Evolutionary conservation across 495 filamentous ascomycete genomes (phyloP).

Genomic region (Podospora pseudopauciseta): DNA sequence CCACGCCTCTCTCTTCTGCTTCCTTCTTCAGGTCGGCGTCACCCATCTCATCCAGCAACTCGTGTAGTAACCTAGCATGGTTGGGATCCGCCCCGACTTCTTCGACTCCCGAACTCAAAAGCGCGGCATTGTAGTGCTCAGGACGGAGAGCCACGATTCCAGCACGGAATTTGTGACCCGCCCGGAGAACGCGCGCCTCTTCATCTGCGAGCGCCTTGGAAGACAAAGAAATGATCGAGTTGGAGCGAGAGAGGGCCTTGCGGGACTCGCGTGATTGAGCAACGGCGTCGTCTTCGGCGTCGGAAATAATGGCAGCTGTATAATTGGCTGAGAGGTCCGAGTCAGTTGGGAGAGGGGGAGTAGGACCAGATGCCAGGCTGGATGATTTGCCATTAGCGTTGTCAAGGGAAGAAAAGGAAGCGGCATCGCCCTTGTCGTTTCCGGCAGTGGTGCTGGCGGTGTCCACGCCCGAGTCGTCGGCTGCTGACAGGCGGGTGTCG

Average conservation of each 20-base stretch:
- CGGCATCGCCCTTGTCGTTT: background rate
- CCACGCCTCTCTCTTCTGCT: slow-evolving; percentile 52
- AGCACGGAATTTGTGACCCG: slow-evolving; percentile 74
- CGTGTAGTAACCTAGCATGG: slow-evolving; percentile 55
- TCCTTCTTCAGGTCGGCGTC: slow-evolving; percentile 56
- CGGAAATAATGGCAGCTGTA: slow-evolving; percentile 20
- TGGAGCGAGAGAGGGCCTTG: slow-evolving; percentile 57
- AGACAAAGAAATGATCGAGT: slow-evolving; percentile 74
- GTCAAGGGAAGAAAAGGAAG: slow-evolving; percentile 21
- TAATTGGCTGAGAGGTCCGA: background rate
- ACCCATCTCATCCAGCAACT: slow-evolving; percentile 61
- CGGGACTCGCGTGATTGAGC: slow-evolving; percentile 42
- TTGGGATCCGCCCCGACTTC: slow-evolving; percentile 51
- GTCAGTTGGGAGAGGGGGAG: slow-evolving; percentile 5
- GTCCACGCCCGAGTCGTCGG: slow-evolving; percentile 20
- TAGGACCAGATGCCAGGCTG: slow-evolving; percentile 4
- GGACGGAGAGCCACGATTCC: slow-evolving; percentile 41
- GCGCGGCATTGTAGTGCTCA: slow-evolving; percentile 38
- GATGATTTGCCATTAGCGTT: slow-evolving; percentile 23
- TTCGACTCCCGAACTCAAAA: slow-evolving; percentile 39
- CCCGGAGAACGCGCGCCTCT: slow-evolving; percentile 83
- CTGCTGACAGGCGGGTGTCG: slow-evolving; percentile 62
- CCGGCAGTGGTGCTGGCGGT: slow-evolving; percentile 7
- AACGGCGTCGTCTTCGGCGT: slow-evolving; percentile 38
- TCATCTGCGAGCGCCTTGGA: slow-evolving; percentile 77